Percentiles rank a stretch among this genome's conserved stretches.
Evolutionary conservation across 2,329 filamentous ascomycete species (phyloP).

Genomic region (Aspergillus ustus): DNA sequence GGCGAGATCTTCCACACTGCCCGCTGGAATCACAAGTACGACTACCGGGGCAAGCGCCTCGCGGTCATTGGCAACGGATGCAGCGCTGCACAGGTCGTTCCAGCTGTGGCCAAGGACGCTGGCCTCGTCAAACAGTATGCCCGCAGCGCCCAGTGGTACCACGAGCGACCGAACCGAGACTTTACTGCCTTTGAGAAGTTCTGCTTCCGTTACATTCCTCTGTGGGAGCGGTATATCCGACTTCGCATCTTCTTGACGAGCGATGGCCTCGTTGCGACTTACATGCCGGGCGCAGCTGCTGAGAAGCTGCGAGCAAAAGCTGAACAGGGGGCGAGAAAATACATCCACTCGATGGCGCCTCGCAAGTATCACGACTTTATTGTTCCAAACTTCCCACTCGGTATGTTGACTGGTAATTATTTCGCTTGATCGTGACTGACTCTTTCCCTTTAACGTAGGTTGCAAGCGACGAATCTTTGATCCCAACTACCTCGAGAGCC

Average conservation of each 20-base stretch:
- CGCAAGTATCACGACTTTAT: slow-evolving; percentile 25
- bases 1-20: slow-evolving; percentile 37
- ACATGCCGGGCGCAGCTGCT: slow-evolving; percentile 23
- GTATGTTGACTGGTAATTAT: neutral
- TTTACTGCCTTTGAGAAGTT: slow-evolving; percentile 36
- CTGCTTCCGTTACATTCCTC: slow-evolving; percentile 31
- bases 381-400: slow-evolving; percentile 22
- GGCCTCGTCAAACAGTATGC: slow-evolving; percentile 32
- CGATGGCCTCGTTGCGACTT: slow-evolving; percentile 25
- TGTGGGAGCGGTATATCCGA: slow-evolving; percentile 27
- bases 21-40: slow-evolving; percentile 31
- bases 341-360: slow-evolving; percentile 27
- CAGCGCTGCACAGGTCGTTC: slow-evolving; percentile 36
- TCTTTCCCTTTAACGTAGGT: neutral
- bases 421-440: neutral
- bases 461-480: slow-evolving; percentile 19
- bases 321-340: slow-evolving; percentile 22
- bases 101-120: slow-evolving; percentile 27
- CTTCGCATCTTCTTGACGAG: slow-evolving; percentile 25
- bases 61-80: slow-evolving; percentile 41
- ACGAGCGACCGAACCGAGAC: slow-evolving; percentile 37
- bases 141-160: slow-evolving; percentile 37
- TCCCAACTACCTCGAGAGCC: slow-evolving; percentile 16
- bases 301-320: slow-evolving; percentile 17
- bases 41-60: slow-evolving; percentile 32